Evolutionary conservation across 805 yeast genomes (phyloP).

Genomic region (Teunomyces pallodes): DNA sequence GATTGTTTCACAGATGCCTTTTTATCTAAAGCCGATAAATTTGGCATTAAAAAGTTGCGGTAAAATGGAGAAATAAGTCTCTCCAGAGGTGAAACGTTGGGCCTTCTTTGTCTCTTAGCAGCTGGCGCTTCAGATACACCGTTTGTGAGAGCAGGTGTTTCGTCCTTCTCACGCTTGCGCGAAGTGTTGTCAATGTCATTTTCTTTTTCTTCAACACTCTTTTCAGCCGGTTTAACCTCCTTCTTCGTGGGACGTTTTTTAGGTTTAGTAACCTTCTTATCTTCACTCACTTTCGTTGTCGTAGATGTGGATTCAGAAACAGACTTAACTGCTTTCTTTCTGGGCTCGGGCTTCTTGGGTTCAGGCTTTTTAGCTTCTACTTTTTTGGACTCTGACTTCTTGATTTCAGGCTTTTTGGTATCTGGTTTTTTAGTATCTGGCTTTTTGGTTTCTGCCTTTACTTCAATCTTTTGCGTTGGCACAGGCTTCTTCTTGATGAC

Average conservation of each 20-base stretch:
- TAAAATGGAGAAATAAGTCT: conserved; percentile 21
- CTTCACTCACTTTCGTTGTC: not conserved
- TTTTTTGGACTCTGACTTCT: conserved; percentile 3
- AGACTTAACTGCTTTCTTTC: conserved; percentile 4
- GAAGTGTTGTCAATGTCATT: conserved; percentile 9
- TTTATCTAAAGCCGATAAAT: conserved; percentile 16
- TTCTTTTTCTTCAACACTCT: conserved; percentile 8
- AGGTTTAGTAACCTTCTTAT: not conserved
- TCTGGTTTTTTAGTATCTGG: conserved; percentile 3
- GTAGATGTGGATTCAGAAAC: not conserved
- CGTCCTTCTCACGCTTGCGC: conserved; percentile 5
- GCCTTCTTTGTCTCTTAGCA: conserved; percentile 8
- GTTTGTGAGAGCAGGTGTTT: not conserved
- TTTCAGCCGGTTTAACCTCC: conserved; percentile 6
- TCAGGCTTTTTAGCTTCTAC: conserved; percentile 4
- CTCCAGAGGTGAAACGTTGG: conserved; percentile 5
- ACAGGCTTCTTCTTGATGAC: conserved; percentile 1
- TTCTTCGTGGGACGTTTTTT: conserved; percentile 7
- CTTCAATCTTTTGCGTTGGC: conserved; percentile 3
- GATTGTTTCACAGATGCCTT: conserved; percentile 15
- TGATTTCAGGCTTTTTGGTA: not conserved
- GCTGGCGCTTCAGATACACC: conserved; percentile 1
- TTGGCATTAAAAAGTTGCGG: conserved; percentile 18
- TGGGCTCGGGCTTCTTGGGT: not conserved
- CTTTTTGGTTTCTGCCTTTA: conserved; percentile 3